Percentiles rank a stretch among this genome's conserved stretches.
Conservation (phyloP, 2,329 filamentous ascomycete species). For the Fusarium tjaetaba region DNA sequence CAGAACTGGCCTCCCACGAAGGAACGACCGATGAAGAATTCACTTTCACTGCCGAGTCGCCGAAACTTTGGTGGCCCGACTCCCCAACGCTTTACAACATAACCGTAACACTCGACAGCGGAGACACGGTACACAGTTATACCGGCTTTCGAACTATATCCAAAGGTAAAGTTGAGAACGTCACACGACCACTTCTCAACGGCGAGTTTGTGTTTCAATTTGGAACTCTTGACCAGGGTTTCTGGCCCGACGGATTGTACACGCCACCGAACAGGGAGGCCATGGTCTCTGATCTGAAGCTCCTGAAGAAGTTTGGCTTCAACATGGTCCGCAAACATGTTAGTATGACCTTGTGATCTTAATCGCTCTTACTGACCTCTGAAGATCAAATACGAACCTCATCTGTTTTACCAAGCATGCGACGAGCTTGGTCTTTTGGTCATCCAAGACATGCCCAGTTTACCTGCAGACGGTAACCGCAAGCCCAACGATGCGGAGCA, state of each 20-base stretch:
- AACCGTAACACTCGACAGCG: slow-evolving; percentile 57
- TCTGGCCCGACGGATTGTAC: slow-evolving; percentile 76
- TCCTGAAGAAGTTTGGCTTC: slow-evolving; percentile 72
- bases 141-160: slow-evolving; percentile 75
- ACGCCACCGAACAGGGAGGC: slow-evolving; percentile 72
- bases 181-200: slow-evolving; percentile 72
- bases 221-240: slow-evolving; percentile 76
- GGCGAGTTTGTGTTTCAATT: slow-evolving; percentile 75
- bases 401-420: slow-evolving; percentile 74
- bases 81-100: slow-evolving; percentile 73
- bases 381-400: slow-evolving; percentile 73
- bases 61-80: slow-evolving; percentile 72
- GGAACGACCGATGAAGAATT: slow-evolving; percentile 59
- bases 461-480: slow-evolving; percentile 48
- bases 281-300: slow-evolving; percentile 72
- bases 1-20: background rate
- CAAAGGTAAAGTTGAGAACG: slow-evolving; percentile 63
- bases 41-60: slow-evolving; percentile 63
- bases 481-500: slow-evolving; percentile 62
- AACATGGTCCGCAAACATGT: slow-evolving; percentile 79
- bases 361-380: background rate
- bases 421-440: slow-evolving; percentile 73
- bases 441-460: slow-evolving; percentile 77
- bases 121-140: slow-evolving; percentile 69
- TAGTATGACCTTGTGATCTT: slow-evolving; percentile 33